Conservation (phyloP, 2,329 filamentous ascomycete genomes). For the Nannizziopsis barbatae region DNA sequence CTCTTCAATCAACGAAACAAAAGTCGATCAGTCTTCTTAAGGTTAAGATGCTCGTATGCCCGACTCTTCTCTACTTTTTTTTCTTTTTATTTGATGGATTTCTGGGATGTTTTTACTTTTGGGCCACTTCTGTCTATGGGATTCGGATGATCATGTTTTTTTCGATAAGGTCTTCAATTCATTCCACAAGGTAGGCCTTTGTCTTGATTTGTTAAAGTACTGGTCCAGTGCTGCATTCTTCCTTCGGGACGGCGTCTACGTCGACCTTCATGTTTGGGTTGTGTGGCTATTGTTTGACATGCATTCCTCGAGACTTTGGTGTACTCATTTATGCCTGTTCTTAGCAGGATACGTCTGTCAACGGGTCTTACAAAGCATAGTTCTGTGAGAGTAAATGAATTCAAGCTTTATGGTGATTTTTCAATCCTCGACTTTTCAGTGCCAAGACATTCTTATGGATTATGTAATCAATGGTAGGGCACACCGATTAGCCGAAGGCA, state of each 20-base stretch:
- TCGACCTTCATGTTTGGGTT: conserved; percentile 1
- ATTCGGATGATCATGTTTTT: not conserved
- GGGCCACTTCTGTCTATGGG: not conserved
- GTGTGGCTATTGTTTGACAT: not conserved
- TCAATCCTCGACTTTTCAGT: not conserved
- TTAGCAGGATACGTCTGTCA: not conserved
- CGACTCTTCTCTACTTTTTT: conserved; percentile 5
- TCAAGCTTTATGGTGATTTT: not conserved
- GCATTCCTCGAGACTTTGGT: not conserved
- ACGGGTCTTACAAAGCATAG: not conserved
- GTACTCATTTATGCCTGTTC: not conserved
- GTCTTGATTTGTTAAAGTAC: conserved; percentile 1
- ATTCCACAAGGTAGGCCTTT: not conserved
- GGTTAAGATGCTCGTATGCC: not conserved
- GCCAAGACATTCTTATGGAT: not conserved
- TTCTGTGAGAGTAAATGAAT: conserved; percentile 3
- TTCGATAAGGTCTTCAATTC: conserved; percentile 6
- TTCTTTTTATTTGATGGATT: conserved; percentile 1
- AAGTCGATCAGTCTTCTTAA: not conserved
- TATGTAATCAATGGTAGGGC: conserved; percentile 21
- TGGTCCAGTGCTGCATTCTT: conserved; percentile 6
- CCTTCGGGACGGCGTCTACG: not conserved
- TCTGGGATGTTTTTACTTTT: conserved; percentile 4
- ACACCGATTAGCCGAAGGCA: conserved; percentile 19
- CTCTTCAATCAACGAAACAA: not conserved